Conservation (phyloP, 2,329 filamentous ascomycete genomes). For the Calycina herbarum region DNA sequence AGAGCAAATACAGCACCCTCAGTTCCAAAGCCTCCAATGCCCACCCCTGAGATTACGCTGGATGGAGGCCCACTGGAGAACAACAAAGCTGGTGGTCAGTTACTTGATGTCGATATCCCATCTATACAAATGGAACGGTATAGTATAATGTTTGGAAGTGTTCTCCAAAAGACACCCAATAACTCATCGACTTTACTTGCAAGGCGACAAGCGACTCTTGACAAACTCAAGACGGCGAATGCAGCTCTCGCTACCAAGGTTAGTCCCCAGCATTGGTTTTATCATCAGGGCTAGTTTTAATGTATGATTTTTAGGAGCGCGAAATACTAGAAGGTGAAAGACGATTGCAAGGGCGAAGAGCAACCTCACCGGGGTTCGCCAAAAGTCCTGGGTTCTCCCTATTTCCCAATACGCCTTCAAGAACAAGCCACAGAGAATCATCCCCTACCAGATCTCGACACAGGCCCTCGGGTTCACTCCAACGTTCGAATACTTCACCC, state of each 20-base stretch:
- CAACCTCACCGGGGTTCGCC: conserved; percentile 50
- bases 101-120: conserved; percentile 79
- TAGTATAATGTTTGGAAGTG: conserved; percentile 85
- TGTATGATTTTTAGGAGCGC: conserved; percentile 36
- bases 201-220: conserved; percentile 58
- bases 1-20: conserved; percentile 33
- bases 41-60: conserved; percentile 28
- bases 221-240: conserved; percentile 56
- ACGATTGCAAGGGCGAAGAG: conserved; percentile 42
- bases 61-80: conserved; percentile 24
- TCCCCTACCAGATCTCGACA: conserved; percentile 15
- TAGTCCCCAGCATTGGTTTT: conserved; percentile 18
- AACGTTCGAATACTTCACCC: conserved; percentile 57
- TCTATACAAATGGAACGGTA: conserved; percentile 81
- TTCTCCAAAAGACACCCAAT: conserved; percentile 53
- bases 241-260: conserved; percentile 44
- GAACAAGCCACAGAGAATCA: conserved; percentile 19
- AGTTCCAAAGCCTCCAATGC: conserved; percentile 27
- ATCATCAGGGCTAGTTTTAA: conserved; percentile 24
- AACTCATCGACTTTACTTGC: conserved; percentile 45
- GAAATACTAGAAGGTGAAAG: conserved; percentile 35
- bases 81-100: conserved; percentile 31
- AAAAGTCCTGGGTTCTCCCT: conserved; percentile 49
- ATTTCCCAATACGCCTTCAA: conserved; percentile 35
- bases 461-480: conserved; percentile 23